Base-by-base conservation (phyloP, 768 basidiomycete species). In the Chiua virens region DNA sequence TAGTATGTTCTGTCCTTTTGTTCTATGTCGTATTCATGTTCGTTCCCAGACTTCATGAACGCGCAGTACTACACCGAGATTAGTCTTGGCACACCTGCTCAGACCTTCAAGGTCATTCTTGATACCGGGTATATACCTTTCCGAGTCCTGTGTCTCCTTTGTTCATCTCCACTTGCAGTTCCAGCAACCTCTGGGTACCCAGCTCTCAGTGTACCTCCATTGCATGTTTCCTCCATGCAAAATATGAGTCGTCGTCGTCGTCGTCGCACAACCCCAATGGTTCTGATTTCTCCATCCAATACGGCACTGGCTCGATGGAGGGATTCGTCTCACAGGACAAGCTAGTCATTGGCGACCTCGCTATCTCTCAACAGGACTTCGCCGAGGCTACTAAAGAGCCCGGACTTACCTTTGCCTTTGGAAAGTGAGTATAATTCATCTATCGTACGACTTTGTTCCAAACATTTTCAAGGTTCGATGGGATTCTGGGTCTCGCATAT, bases 1-100 rank as follows among this genome's bases (percentile, higher is more conserved):
- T 63, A 97, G 96, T 96, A 62, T 56, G 90, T 77, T 28, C 30
- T 18, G 32, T 36, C 28, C 27, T n/a, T 28, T 37, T 58, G 7
- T 28, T 40, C 21, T 28, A 0, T 38, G 5, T 30, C 36, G n/a
- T 23, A 45, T 34, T 43, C 43, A 53, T 30, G 5, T 20, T 30
- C 22, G 11, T 30, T 47, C 20, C 17, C 49, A 97, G 95, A 98
- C 77, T 98, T 92, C 74, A 85, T 95, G 85, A 98, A 98, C 68
- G 95, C 97, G 32, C 95, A 99, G 70, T 98, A 99, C 73, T 99
- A 81, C 67, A 80, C 93, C 18, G 89, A 93, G 55, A 96, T 98
- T 53, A 65, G 76, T 1, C 68, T 98, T 48, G 96, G 96, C 15
- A 79, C 76, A 1, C 96, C 96, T 20, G 80, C 92, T 32, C 96